These are phyloP conservation scores for Cryptosporidium sp. DNA, from an alignment of 169 alveolate species.

Conservation along the genomic window DNA sequence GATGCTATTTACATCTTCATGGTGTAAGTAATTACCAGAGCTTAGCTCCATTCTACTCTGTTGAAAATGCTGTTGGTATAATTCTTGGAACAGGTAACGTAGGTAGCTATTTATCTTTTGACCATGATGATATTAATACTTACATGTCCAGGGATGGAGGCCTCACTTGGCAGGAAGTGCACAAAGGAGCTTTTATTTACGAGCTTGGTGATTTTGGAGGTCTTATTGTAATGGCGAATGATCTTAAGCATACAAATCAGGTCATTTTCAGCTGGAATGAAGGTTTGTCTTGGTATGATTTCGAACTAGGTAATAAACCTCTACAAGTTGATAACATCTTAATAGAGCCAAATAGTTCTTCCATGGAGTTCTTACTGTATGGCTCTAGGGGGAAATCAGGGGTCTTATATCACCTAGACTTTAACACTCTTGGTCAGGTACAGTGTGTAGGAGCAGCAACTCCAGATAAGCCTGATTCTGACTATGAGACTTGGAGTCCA, in stretches of 20 bases:
- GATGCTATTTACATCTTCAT: conserved; percentile 94
- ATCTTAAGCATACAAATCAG: conserved; percentile 86
- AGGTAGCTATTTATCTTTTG: conserved; percentile 90
- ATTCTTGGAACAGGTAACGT: conserved; percentile 96
- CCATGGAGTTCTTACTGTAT: conserved; percentile 94
- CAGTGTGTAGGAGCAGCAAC: conserved; percentile 94
- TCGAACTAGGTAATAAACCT: conserved; percentile 88
- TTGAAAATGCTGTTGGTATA: conserved; percentile 96
- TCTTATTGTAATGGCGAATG: conserved; percentile 96
- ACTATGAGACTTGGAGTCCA: conserved; percentile 96
- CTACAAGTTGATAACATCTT: conserved; percentile 93
- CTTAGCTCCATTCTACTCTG: conserved; percentile 95
- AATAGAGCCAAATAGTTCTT: conserved; percentile 95
- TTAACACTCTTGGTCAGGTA: conserved; percentile 94
- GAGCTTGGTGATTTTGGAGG: conserved; percentile 99
- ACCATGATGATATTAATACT: conserved; percentile 91
- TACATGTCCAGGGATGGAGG: conserved; percentile 98
- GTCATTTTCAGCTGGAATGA: conserved; percentile 95
- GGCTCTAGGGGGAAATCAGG: conserved; percentile 94
- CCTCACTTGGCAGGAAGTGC: conserved; percentile 96
- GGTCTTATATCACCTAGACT: conserved; percentile 93
- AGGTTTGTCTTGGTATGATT: conserved; percentile 97
- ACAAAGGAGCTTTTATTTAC: conserved; percentile 96
- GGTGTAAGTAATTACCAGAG: conserved; percentile 89
- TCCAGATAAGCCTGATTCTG: conserved; percentile 93